Evolutionary conservation across 495 filamentous ascomycete species (phyloP), one percentile per base, ranked within the genome.

Genomic region (Cladorrhinum samala): DNA sequence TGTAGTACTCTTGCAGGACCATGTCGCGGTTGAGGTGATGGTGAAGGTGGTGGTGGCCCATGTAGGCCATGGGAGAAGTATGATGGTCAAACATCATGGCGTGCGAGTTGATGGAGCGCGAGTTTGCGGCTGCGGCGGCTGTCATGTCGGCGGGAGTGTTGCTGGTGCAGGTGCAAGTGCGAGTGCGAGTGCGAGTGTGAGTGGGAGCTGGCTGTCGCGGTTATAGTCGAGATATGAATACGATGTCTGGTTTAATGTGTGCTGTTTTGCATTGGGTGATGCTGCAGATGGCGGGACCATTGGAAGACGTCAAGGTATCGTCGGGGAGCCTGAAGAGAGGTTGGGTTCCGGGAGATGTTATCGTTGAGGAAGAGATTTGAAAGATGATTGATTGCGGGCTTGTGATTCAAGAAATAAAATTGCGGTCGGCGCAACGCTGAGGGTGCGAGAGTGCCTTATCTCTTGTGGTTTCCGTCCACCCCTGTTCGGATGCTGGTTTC

Each of bases 1-100:
- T 63, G 2, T 80, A 66, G 49, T 83, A 83, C 57, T 77, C 74
- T 53, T 81, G 79, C 46, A 83, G 70, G 18, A 75, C 69, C 13
- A 78, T 70, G 50, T 73, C 72, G 49, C 71, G 68, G 55, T 71
- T 68, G 59, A 72, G 71, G 41, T 61, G 55, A 7, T 40, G 41
- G 44, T n/a, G n/a, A n/a, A n/a, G n/a, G 59, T 73, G 71, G 41
- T 61, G 55, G 9, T 40, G 41, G 44, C 46, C 11, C 21, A 18
- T 24, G 40, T 19, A 48, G 9, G 54, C 52, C 46, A 52, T 43
- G 21, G 52, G 49, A 20, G 27, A 33, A 27, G 45, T 46, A 1
- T 56, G 57, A n/a, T 52, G 54, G 17, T 68, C 58, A 20, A 59
- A 52, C 27, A 65, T 39, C 11, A 39, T 33, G 45, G 11, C 14